phyloP scores from a whole-genome alignment of 2,329 filamentous ascomycete genomes.

The Calonectria fujianensis region DNA sequence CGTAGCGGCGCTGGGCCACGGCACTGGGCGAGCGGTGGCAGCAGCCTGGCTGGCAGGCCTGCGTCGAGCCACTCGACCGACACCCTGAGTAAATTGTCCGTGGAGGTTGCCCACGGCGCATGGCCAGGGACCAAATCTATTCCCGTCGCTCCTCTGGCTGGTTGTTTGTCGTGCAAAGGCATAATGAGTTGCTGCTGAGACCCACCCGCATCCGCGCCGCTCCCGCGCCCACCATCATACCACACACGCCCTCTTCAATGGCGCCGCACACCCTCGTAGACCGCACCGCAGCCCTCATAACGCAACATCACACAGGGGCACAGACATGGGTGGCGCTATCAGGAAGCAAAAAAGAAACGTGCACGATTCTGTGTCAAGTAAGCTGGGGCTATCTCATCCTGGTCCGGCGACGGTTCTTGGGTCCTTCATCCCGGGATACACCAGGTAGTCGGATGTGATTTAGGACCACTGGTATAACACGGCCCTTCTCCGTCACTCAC shows the following conservation, averaged over 20 bases:
- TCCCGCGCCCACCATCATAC: slow-evolving; percentile 21
- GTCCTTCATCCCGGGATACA: slow-evolving; percentile 22
- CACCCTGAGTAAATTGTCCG: neutral
- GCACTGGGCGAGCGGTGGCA: slow-evolving; percentile 11
- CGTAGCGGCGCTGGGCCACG: neutral
- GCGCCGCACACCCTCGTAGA: slow-evolving; percentile 13
- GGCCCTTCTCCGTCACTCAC: slow-evolving; percentile 2
- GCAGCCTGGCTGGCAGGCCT: neutral
- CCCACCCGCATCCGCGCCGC: slow-evolving; percentile 12
- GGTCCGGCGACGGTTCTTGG: slow-evolving; percentile 5
- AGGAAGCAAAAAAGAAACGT: slow-evolving; percentile 50
- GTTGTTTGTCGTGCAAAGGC: slow-evolving; percentile 36
- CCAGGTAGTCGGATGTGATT: slow-evolving; percentile 7
- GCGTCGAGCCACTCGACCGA: neutral
- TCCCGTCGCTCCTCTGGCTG: slow-evolving; percentile 12
- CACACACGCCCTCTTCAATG: slow-evolving; percentile 15
- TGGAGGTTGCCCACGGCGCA: neutral
- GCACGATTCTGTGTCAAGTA: slow-evolving; percentile 44
- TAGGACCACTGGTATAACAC: slow-evolving; percentile 36
- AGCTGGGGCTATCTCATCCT: slow-evolving; percentile 31
- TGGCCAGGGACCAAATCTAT: slow-evolving; percentile 16
- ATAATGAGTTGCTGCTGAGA: slow-evolving; percentile 18
- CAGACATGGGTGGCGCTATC: slow-evolving; percentile 54
- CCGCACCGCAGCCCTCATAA: slow-evolving; percentile 19
- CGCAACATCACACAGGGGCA: slow-evolving; percentile 40